Evolutionary conservation across 2,329 filamentous ascomycete species (phyloP).

Genomic region (Clathrospora elynae): DNA sequence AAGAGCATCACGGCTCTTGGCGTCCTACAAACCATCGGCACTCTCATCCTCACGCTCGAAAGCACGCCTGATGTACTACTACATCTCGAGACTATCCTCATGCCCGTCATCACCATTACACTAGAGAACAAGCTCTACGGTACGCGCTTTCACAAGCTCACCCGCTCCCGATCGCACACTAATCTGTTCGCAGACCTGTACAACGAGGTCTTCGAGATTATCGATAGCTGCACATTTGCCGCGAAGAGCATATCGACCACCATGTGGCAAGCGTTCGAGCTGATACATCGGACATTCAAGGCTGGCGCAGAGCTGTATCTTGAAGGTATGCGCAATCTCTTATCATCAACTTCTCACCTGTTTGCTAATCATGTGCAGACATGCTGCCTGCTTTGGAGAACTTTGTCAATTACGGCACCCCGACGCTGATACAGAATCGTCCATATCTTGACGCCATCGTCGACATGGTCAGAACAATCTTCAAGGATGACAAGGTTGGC

Average conservation of each 20-base stretch:
- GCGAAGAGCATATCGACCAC: constrained; percentile 93
- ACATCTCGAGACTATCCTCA: constrained; percentile 92
- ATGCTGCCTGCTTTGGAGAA: constrained; percentile 99
- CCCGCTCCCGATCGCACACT: constrained; percentile 10
- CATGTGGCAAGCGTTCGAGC: constrained; percentile 98
- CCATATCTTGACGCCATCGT: constrained; percentile 86
- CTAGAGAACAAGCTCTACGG: constrained; percentile 97
- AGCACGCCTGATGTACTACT: constrained; percentile 94
- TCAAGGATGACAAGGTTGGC: constrained; percentile 87
- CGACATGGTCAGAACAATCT: constrained; percentile 94
- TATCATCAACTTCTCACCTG: neutral
- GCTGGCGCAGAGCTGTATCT: constrained; percentile 95
- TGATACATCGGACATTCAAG: constrained; percentile 97
- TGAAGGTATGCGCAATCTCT: constrained; percentile 58
- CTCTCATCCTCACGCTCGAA: constrained; percentile 92
- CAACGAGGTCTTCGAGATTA: constrained; percentile 98
- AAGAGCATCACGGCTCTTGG: constrained; percentile 98
- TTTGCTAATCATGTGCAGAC: constrained; percentile 56
- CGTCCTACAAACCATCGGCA: constrained; percentile 96
- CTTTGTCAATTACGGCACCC: constrained; percentile 90
- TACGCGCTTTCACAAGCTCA: constrained; percentile 45
- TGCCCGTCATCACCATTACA: constrained; percentile 95
- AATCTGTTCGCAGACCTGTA: constrained; percentile 70
- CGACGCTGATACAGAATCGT: constrained; percentile 79
- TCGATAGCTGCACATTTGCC: constrained; percentile 98